A percentile compares a stretch with the other conserved stretches of the same genome.
phyloP scores from a whole-genome alignment of 2,329 filamentous ascomycete species.

The Bipolaris bicolor region DNA sequence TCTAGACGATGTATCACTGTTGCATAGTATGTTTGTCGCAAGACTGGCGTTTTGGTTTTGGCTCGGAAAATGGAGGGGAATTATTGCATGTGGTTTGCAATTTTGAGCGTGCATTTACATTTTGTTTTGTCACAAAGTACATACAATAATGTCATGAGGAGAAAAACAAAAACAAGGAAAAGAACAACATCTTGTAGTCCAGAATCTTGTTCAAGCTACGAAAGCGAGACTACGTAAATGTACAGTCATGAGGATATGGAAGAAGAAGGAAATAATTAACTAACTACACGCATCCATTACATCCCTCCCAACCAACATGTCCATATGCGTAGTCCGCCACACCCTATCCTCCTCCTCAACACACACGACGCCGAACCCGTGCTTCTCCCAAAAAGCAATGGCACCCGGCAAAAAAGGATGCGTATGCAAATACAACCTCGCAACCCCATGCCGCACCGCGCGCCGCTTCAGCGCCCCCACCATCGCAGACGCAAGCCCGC shows the following conservation, averaged over 20 bases:
- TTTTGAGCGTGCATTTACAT: constrained; percentile 3
- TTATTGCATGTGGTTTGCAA: background rate
- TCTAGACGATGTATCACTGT: background rate
- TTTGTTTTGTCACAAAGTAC: background rate
- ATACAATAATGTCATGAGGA: constrained; percentile 5
- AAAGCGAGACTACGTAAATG: background rate
- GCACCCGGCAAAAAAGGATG: constrained; percentile 25
- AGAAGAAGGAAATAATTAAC: background rate
- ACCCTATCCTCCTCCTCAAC: constrained; percentile 16
- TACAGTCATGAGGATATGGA: background rate
- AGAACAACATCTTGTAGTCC: background rate
- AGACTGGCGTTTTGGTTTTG: background rate
- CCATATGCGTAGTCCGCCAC: constrained; percentile 14
- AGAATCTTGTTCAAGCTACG: background rate
- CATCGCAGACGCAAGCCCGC: background rate
- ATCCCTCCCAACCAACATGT: background rate
- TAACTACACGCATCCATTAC: too few species aligned
- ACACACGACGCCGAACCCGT: constrained; percentile 14
- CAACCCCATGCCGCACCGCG: background rate
- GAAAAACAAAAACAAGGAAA: background rate
- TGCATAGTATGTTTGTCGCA: constrained; percentile 6
- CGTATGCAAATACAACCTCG: constrained; percentile 26
- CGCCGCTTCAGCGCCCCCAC: background rate
- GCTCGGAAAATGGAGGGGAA: background rate
- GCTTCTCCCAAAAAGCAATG: constrained; percentile 25